A percentile compares a stretch with the other conserved stretches of the same genome.
Evolutionary conservation across 768 basidiomycete genomes (phyloP).

Genomic region (Panaeolus papilionaceus): DNA sequence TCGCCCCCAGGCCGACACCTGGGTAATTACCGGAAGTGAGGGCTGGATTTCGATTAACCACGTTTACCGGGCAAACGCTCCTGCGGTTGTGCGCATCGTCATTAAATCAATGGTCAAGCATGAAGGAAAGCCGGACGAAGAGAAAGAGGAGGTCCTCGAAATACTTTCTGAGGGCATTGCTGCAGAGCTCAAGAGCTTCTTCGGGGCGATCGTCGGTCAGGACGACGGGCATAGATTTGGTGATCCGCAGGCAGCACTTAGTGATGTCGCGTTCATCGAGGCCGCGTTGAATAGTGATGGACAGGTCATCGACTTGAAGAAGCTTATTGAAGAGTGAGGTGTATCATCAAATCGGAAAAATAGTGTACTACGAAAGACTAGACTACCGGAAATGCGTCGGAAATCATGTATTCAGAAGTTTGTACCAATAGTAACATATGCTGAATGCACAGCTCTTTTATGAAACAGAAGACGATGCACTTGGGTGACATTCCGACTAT

Average conservation of each 20-base stretch:
- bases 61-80: constrained; percentile 31
- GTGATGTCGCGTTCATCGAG: constrained; percentile 82
- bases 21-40: constrained; percentile 65
- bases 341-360: constrained; percentile 26
- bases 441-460: neutral
- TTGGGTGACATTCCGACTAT: neutral
- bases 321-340: constrained; percentile 32
- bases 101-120: constrained; percentile 44
- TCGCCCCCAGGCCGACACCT: constrained; percentile 42
- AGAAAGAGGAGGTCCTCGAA: constrained; percentile 58
- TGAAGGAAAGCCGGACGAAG: constrained; percentile 48
- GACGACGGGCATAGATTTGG: constrained; percentile 57
- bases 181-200: constrained; percentile 64
- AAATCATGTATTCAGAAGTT: constrained; percentile 21
- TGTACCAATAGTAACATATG: constrained; percentile 9
- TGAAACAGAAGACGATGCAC: constrained; percentile 4
- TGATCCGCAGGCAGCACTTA: constrained; percentile 65
- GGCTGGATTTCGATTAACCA: constrained; percentile 62
- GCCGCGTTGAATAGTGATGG: constrained; percentile 76
- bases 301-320: constrained; percentile 58
- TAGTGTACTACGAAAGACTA: constrained; percentile 14
- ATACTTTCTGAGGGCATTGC: constrained; percentile 57
- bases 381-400: constrained; percentile 28
- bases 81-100: constrained; percentile 38
- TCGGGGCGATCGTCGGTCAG: constrained; percentile 55